A percentile compares a stretch with the other conserved stretches of the same genome.
These are phyloP conservation scores for Orbilia ellipsospora DNA, from an alignment of 2,329 filamentous ascomycete genomes.

Conservation along the genomic window DNA sequence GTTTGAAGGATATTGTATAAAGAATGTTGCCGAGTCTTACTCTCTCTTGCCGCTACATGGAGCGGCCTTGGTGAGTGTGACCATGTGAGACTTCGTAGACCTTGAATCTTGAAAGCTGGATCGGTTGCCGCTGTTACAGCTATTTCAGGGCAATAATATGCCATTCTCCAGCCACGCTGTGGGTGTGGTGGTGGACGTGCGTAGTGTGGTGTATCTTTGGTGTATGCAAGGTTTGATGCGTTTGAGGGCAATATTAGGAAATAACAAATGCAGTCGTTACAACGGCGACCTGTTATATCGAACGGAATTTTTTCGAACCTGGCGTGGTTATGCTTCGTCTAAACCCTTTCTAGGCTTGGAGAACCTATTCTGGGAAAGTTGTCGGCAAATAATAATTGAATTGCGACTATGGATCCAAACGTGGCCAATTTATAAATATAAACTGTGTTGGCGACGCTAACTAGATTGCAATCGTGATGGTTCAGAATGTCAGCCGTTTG, in stretches of 20 bases:
- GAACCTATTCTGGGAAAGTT: constrained; percentile 19
- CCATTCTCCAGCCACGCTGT: constrained; percentile 49
- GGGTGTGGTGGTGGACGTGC: constrained; percentile 27
- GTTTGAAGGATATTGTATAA: constrained; percentile 54
- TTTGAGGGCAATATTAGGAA: constrained; percentile 48
- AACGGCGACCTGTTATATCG: constrained; percentile 53
- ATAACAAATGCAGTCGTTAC: constrained; percentile 52
- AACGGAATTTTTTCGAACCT: constrained; percentile 40
- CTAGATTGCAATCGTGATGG: constrained; percentile 6
- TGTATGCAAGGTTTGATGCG: constrained; percentile 54
- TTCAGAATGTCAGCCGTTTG: constrained; percentile 43
- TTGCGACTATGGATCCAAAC: constrained; percentile 17
- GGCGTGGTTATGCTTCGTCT: constrained; percentile 34
- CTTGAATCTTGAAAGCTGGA: constrained; percentile 55
- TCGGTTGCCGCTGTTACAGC: constrained; percentile 54
- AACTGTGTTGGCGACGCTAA: constrained; percentile 31
- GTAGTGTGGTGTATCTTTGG: constrained; percentile 41
- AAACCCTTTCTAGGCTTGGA: constrained; percentile 34
- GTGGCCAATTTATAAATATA: constrained; percentile 16
- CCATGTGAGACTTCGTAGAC: constrained; percentile 55
- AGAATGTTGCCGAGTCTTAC: constrained; percentile 51
- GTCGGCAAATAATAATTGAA: constrained; percentile 10
- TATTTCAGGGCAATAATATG: constrained; percentile 55
- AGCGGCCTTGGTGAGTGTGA: constrained; percentile 53
- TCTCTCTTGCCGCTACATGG: constrained; percentile 46